Base-by-base conservation (phyloP, 371 early-diverging fungal genomes). In the Mortierella sp. region DNA sequence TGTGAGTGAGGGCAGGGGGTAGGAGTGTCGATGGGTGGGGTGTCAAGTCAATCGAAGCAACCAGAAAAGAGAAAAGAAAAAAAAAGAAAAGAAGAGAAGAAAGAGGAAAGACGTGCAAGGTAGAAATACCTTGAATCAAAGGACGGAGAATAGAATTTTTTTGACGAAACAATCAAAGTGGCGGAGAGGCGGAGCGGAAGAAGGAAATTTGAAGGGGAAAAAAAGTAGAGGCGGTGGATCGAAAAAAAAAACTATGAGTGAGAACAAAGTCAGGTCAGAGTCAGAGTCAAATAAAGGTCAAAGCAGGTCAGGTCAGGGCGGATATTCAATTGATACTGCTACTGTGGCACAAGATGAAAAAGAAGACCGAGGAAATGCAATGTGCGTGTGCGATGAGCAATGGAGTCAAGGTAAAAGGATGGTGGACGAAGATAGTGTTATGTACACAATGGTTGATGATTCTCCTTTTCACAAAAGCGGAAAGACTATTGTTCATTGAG, bases 21-120 rank as follows among this genome's bases (percentile, higher is more conserved):
- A n/a, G n/a, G 19, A 34, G 19, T 34, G 19, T 31, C 22, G 31
- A 58, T 26, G 53, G 52, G 24, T 29, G 14, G 8, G 58, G 19
- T 8, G 58, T 58, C 58, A 34, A 16, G 58, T 58, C 58, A 58
- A 34, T 58, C 37, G 58, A 58, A 58, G 58, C 19, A 58, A 58
- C 34, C 8, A 58, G 29, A 58, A 29, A 29, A 31, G 31, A 5
- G 16, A 34, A 19, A 9, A 34, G 10, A 50, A 50, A 24, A 50
- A n/a, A 10, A n/a, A 8, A 48, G 61, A 55, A 44, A 26, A 52
- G 2, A 31, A 55, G 58, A 39, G 55, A 39, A 19, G 40, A 63
- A 45, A 66, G 50, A 39, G 22, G 19, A 55, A 26, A 47, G 65
- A 41, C 10, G 34, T 16, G 58, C 29, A 58, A 26, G 11, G 22